Base-by-base conservation (phyloP, 495 filamentous ascomycete species). In the Pyrenula massariospora region DNA sequence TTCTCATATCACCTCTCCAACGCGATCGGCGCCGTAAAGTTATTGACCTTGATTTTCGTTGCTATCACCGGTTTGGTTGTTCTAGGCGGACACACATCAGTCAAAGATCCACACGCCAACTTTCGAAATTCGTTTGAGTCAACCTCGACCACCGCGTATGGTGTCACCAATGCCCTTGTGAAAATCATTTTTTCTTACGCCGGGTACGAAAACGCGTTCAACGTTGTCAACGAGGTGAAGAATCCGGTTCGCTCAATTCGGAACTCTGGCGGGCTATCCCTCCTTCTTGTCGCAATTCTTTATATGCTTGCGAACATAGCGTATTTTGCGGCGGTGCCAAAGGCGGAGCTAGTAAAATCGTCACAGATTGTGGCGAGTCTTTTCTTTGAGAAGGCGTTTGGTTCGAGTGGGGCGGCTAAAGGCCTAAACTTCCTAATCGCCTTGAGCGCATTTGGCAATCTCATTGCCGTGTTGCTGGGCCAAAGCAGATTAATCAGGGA, bases 221-320 rank as follows among this genome's bases (percentile, higher is more conserved):
- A 80, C 54, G 69, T 87, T 19, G 80, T 84, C 48, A 84, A 84
- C 57, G 84, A 87, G 65, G 76, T 86, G 56, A 81, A 77, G 78
- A 81, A 81, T 55, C 81, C 81, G 0, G 66, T 83, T 54, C 83
- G 81, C 66, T 77, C 74, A 2, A 67, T 84, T 25, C 68, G 70
- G 1, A 75, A 69, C 63, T 79, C 77, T 60, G 77, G 75, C 15
- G 63, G 73, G 8, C 54, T 76, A 0, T 77, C 82, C 0, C 65
- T 87, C 0, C 10, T 72, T 0, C 56, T 79, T 8, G 77, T 80
- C 0, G 65, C 79, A 1, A 57, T 74, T 11, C 67, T 87, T 3
- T 85, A 85, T 59, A 74, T 84, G 24, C 60, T 85, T 8, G 77
- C 74, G 21, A 86, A 85, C 48, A 72, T 85, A 22, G 81, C 83